These are phyloP conservation scores for Septoria petroselini DNA, from an alignment of 2,329 filamentous ascomycete species.

Conservation along the genomic window DNA sequence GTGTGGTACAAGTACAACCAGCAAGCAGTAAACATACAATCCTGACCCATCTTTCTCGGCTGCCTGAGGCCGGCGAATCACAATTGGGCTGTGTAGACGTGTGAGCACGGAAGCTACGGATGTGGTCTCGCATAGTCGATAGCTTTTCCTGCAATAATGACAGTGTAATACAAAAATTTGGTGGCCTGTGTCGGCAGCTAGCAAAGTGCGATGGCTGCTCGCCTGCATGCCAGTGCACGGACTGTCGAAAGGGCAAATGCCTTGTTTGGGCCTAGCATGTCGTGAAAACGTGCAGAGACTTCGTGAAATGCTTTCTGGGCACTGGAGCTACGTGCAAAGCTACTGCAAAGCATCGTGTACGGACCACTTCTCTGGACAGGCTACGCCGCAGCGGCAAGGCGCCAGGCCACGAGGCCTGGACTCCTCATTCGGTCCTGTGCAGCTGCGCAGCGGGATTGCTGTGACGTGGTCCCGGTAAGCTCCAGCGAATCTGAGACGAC, in stretches of 20 bases:
- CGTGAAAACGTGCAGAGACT: conserved; percentile 13
- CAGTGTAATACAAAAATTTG: conserved; percentile 11
- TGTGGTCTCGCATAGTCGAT: conserved; percentile 17
- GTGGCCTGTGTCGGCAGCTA: conserved; percentile 8
- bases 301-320: conserved; percentile 15
- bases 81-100: background rate
- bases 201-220: conserved; percentile 11
- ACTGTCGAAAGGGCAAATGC: conserved; percentile 11
- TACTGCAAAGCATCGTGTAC: conserved; percentile 28
- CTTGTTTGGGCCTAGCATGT: conserved; percentile 12
- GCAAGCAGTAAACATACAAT: background rate
- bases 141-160: no score
- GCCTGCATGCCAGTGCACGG: conserved; percentile 10
- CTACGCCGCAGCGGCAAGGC: conserved; percentile 16
- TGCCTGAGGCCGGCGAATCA: conserved; percentile 21
- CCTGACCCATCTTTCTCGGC: background rate
- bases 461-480: conserved; percentile 24
- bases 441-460: conserved; percentile 12
- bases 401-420: conserved; percentile 26
- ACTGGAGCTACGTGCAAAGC: conserved; percentile 8
- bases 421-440: conserved; percentile 16
- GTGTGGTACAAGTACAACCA: conserved; percentile 2
- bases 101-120: conserved; percentile 15
- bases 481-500: conserved; percentile 8
- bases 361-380: conserved; percentile 14